Base-by-base conservation (phyloP, 768 basidiomycete genomes). In the Tulasnella sp. region DNA sequence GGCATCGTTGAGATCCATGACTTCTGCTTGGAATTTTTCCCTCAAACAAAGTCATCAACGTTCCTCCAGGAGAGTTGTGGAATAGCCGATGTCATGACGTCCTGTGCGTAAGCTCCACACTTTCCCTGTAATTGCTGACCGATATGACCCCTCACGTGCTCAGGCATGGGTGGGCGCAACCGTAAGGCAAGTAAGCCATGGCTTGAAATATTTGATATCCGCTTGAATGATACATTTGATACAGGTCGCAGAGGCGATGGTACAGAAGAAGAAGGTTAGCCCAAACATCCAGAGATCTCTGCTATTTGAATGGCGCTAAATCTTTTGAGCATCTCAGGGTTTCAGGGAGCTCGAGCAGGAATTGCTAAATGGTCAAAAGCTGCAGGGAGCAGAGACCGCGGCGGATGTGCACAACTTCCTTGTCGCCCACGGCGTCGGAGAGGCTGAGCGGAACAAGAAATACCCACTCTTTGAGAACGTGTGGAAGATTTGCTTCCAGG, bases 1-100 rank as follows among this genome's bases (percentile, higher is more conserved):
- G 76, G 76, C 53, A 65, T 76, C 55, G 63, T 76, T 21, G 76
- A 77, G 67, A 75, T 76, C 73, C 75, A 75, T 64, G 62, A 71
- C 49, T 76, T 76, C 67, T 72, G 72, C 47, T 65, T 69, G 48
- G 75, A 76, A 61, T 77, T 75, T 68, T 76, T 77, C 68, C 65
- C 70, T 3, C 68, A 69, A 43, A 70, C 73, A 60, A 69, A 73
- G 64, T 67, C 69, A 24, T 69, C 68, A 13, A 76, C 76, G 0
- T 77, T 77, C 66, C 63, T 75, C n/a, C 64, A 73, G 49, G 73
- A 77, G 63, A 69, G 67, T 58, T 72, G 74, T 3, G 76, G 76
- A 30, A 68, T 77, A 26, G 76, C 75, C 15, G 76, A 77, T 65
- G 66, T 77, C 32, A 76, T 77, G 65, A 75, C 75, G 8, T 74